A percentile compares a stretch with the other conserved stretches of the same genome.
These are phyloP conservation scores for Metschnikowia orientalis DNA, from an alignment of 805 yeast genomes.

Conservation along the genomic window DNA sequence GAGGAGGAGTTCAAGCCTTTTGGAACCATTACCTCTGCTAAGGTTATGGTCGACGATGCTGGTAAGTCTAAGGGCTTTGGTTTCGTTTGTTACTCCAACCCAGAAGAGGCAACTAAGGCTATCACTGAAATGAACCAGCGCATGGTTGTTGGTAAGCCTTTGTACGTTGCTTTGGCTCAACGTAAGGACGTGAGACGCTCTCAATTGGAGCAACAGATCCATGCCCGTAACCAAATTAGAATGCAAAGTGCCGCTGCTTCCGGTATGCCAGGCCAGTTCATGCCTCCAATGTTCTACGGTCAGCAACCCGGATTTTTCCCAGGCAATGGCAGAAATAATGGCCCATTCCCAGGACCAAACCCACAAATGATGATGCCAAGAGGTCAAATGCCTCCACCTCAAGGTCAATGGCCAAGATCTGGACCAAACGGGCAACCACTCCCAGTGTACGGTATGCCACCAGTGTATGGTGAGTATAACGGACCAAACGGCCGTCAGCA, in stretches of 20 bases:
- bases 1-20: slow-evolving; percentile 88
- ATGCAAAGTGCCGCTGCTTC: slow-evolving; percentile 94
- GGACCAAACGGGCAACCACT: slow-evolving; percentile 84
- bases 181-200: slow-evolving; percentile 96
- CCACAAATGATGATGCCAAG: slow-evolving; percentile 74
- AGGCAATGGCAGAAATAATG: slow-evolving; percentile 70
- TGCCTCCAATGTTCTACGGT: slow-evolving; percentile 81
- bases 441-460: slow-evolving; percentile 82
- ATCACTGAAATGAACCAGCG: slow-evolving; percentile 97
- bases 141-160: slow-evolving; percentile 91
- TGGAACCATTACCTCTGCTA: slow-evolving; percentile 93
- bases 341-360: slow-evolving; percentile 73
- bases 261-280: slow-evolving; percentile 81
- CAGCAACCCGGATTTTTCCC: slow-evolving; percentile 83
- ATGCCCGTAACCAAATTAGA: slow-evolving; percentile 97
- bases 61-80: slow-evolving; percentile 98
- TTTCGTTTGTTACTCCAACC: slow-evolving; percentile 94
- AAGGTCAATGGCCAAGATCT: slow-evolving; percentile 67
- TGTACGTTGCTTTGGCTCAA: slow-evolving; percentile 98
- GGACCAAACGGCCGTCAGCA: slow-evolving; percentile 46
- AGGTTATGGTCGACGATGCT: slow-evolving; percentile 90
- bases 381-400: slow-evolving; percentile 63
- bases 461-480: slow-evolving; percentile 57
- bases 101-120: slow-evolving; percentile 99
- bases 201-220: slow-evolving; percentile 96